Conservation (phyloP, 1,284 basidiomycete species). For the Malassezia dermatis region DNA sequence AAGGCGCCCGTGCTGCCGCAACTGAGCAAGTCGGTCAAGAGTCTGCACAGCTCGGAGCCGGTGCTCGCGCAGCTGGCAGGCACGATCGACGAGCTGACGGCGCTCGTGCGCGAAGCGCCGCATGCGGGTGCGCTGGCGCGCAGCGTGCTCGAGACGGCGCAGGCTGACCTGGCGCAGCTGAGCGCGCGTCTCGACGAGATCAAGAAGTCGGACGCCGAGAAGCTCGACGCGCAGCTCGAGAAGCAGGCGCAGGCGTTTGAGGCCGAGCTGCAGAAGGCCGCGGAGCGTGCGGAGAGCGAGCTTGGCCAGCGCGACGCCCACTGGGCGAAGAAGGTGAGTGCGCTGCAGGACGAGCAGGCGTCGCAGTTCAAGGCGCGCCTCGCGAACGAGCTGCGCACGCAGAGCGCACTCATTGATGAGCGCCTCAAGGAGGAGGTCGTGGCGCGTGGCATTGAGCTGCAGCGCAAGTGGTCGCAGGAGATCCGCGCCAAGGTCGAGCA, state of each 20-base stretch:
- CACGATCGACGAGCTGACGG: constrained; percentile 83
- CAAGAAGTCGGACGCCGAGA: constrained; percentile 67
- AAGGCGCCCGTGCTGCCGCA: constrained; percentile 54
- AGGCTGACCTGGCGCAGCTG: constrained; percentile 71
- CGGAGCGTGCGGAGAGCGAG: constrained; percentile 72
- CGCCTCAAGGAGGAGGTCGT: constrained; percentile 85
- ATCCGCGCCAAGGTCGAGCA: constrained; percentile 92
- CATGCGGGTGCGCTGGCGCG: constrained; percentile 53
- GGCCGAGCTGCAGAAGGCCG: constrained; percentile 66
- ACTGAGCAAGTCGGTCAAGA: constrained; percentile 68
- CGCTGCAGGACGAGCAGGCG: constrained; percentile 65
- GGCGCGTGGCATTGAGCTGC: constrained; percentile 90
- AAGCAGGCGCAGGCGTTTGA: constrained; percentile 63
- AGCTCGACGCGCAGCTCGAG: constrained; percentile 62
- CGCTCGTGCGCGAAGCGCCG: constrained; percentile 57
- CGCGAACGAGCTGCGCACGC: constrained; percentile 71
- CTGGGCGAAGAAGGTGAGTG: constrained; percentile 70
- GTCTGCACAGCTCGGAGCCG: constrained; percentile 67
- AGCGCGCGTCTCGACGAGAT: constrained; percentile 67
- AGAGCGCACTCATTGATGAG: constrained; percentile 79
- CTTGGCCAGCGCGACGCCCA: constrained; percentile 75
- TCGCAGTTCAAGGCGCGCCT: constrained; percentile 76
- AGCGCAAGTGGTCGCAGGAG: constrained; percentile 88
- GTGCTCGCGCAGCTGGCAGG: constrained; percentile 81
- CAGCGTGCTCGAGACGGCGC: constrained; percentile 54